Percentiles rank a stretch among this genome's conserved stretches.
These are phyloP conservation scores for Aspergillus sp. DNA, from an alignment of 2,329 filamentous ascomycete genomes.

Conservation along the genomic window DNA sequence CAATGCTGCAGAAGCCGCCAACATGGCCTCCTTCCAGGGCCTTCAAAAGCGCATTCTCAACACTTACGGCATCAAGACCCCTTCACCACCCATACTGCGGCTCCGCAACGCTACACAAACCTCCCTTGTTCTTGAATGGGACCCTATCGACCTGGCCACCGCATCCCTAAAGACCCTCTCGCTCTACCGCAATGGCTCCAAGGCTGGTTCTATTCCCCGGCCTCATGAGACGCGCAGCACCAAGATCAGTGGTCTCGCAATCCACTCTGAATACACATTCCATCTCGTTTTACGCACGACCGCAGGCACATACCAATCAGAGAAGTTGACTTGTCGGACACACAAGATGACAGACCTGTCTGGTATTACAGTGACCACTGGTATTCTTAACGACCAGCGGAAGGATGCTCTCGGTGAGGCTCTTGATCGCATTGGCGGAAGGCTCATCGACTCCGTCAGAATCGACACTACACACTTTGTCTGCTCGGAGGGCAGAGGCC, in stretches of 20 bases:
- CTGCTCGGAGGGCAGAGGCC: conserved; percentile 86
- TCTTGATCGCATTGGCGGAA: conserved; percentile 86
- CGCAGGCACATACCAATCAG: conserved; percentile 81
- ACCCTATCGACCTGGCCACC: conserved; percentile 87
- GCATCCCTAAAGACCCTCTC: conserved; percentile 86
- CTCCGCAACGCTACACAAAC: conserved; percentile 98
- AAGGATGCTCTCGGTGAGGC: conserved; percentile 73
- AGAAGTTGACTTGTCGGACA: conserved; percentile 81
- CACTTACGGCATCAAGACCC: conserved; percentile 79
- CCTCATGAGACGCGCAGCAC: conserved; percentile 87
- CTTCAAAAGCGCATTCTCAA: conserved; percentile 88
- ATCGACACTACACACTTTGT: conserved; percentile 99
- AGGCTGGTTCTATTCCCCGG: conserved; percentile 90
- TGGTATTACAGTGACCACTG: conserved; percentile 91
- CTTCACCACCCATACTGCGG: conserved; percentile 73
- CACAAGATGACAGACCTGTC: conserved; percentile 99
- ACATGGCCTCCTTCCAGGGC: conserved; percentile 72
- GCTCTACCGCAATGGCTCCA: conserved; percentile 93
- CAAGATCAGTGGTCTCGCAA: conserved; percentile 93
- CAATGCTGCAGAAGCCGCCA: conserved; percentile 69
- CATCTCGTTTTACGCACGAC: conserved; percentile 88
- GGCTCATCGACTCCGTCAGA: conserved; percentile 82
- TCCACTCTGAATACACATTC: conserved; percentile 95
- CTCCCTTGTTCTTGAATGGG: conserved; percentile 98
- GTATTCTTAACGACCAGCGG: conserved; percentile 72